Evolutionary conservation across 805 yeast genomes (phyloP), one percentile per base, ranked within the genome.

Genomic region (Saccharomyces mikatae): DNA sequence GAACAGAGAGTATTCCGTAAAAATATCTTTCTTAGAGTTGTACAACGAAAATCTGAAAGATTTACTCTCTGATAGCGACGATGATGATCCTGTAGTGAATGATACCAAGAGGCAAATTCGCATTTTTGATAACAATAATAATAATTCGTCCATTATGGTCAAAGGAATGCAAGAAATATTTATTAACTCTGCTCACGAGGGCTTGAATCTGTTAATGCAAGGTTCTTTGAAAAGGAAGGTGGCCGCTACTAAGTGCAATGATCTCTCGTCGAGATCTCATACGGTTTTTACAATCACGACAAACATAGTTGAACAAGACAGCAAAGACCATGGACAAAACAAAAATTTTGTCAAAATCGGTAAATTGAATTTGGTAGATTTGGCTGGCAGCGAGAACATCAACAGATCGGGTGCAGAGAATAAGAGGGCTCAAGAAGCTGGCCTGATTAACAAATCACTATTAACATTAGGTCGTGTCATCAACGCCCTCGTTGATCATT

Each of bases 381-480:
- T 91, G 61, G 97, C 97, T 0, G 97, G 97, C 1, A 86, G 95
- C 24, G 97, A 90, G 65, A 89, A 89, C 66, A 84, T 90, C 48
- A 80, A 76, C 58, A 75, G 89, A 58, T 86, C 96, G 0, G 97
- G 97, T 1, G 96, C 96, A 0, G 80, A 81, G 27, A 83, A 85
- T 64, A 83, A 81, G 63, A 78, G 96, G 41, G 97, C 96, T 0
- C 82, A 89, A 57, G 97, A 90, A 68, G 96, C 97, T 1, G 97
- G 97, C 0, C 78, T 86, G 56, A 91, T 91, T 48, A 90, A 90
- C 69, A 95, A 88, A 68, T 85, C 94, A 62, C 74, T 90, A 52
- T 72, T 91, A 32, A 84, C 97, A 0, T 76, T 90, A 47, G 97
- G 97, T 0, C 75, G 96, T 53, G 97, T 91, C 1, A 91, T 90